A percentile compares a stretch with the other conserved stretches of the same genome.
Evolutionary conservation across 768 basidiomycete genomes (phyloP).

Genomic region (Leccinum ochraceum): DNA sequence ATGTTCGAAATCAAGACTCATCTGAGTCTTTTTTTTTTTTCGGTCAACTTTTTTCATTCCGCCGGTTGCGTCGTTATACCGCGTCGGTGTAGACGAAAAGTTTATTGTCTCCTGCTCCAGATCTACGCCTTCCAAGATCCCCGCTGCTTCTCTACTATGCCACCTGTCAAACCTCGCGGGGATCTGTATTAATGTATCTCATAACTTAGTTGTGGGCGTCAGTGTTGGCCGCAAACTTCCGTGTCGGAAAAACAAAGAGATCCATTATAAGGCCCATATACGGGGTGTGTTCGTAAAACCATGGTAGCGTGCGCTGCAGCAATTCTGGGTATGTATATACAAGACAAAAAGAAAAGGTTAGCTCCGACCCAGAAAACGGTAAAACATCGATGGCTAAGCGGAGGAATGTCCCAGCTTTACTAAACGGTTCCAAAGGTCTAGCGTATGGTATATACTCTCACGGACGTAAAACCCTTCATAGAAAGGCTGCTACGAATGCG

Average conservation of each 20-base stretch:
- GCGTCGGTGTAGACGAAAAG: conserved; percentile 5
- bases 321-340: conserved; percentile 29
- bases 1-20: neutral
- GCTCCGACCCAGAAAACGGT: conserved; percentile 9
- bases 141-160: conserved; percentile 11
- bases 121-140: conserved; percentile 23
- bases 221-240: conserved; percentile 5
- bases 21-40: neutral
- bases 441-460: conserved; percentile 22
- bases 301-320: conserved; percentile 6
- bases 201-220: neutral
- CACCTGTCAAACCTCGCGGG: conserved; percentile 1
- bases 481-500: conserved; percentile 33
- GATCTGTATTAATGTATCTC: conserved; percentile 2
- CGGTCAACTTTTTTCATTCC: neutral
- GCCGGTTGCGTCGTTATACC: neutral
- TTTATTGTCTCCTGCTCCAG: conserved; percentile 10
- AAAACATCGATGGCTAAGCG: conserved; percentile 13
- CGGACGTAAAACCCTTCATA: conserved; percentile 17
- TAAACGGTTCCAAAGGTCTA: conserved; percentile 21
- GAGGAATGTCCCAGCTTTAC: conserved; percentile 25
- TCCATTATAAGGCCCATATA: conserved; percentile 4
- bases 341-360: conserved; percentile 15
- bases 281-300: neutral
- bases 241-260: conserved; percentile 1